Percentiles rank a stretch among this genome's conserved stretches.
Conservation (phyloP, 2,329 filamentous ascomycete species). For the Pezicula carpinea region DNA sequence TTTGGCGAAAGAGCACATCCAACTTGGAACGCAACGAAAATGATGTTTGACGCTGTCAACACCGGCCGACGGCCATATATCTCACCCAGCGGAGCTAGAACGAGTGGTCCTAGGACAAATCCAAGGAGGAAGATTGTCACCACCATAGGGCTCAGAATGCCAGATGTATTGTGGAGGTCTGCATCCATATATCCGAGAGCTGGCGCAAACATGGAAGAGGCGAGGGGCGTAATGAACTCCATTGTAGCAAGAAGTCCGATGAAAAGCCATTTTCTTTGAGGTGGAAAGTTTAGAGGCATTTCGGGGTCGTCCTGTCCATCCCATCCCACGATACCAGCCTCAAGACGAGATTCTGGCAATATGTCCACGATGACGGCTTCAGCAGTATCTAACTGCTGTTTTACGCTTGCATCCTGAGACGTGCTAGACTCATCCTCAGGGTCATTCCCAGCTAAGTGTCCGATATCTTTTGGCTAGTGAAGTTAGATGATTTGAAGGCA, state of each 20-base stretch:
- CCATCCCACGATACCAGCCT: slow-evolving; percentile 53
- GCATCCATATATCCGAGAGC: slow-evolving; percentile 27
- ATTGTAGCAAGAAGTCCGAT: slow-evolving; percentile 29
- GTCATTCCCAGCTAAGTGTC: no score
- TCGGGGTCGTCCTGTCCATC: slow-evolving; percentile 51
- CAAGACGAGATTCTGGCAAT: slow-evolving; percentile 45
- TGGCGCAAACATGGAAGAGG: slow-evolving; percentile 41
- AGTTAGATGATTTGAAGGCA: no score
- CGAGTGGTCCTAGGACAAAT: slow-evolving; percentile 36
- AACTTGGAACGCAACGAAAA: slow-evolving; percentile 47
- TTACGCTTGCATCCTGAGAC: no score
- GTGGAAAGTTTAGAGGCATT: slow-evolving; percentile 50
- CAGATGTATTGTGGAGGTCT: slow-evolving; percentile 19
- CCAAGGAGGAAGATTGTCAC: slow-evolving; percentile 52
- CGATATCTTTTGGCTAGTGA: no score
- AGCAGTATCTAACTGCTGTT: no score
- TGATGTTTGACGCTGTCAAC: slow-evolving; percentile 40
- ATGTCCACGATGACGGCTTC: no score
- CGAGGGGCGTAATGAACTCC: slow-evolving; percentile 27
- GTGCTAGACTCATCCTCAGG: no score
- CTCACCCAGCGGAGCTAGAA: slow-evolving; percentile 41
- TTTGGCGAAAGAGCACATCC: slow-evolving; percentile 37
- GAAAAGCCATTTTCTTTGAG: slow-evolving; percentile 25
- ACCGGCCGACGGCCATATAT: slow-evolving; percentile 36
- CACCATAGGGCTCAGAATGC: slow-evolving; percentile 16